Evolutionary conservation across 345 rosid genomes (phyloP).

Genomic region (Citrus mangshanensis): DNA sequence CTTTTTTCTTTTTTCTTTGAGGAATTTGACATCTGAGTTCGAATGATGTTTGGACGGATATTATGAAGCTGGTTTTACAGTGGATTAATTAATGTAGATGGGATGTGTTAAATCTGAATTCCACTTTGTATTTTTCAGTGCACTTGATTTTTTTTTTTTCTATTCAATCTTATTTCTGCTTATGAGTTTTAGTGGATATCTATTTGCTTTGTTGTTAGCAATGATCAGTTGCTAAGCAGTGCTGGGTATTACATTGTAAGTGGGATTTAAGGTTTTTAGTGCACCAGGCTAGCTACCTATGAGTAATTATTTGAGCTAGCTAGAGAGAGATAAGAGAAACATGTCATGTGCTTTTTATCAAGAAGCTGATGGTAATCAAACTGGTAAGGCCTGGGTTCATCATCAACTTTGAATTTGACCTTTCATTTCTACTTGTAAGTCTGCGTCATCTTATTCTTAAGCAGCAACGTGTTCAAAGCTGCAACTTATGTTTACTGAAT

Average conservation of each 20-base stretch:
- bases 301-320: not conserved
- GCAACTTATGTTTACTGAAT: not conserved
- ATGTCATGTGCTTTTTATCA: not conserved
- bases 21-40: conserved; percentile 8
- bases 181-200: conserved; percentile 21
- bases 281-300: conserved; percentile 12
- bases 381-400: conserved; percentile 1
- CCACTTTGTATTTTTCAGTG: not conserved
- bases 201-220: conserved; percentile 32
- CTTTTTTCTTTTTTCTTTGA: not conserved
- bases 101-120: not conserved
- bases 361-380: not conserved
- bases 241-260: not conserved
- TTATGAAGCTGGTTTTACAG: conserved; percentile 11
- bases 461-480: conserved; percentile 2
- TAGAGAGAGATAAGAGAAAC: not conserved
- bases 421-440: not conserved
- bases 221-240: not conserved
- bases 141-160: conserved; percentile 3
- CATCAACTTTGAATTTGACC: not conserved
- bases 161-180: not conserved
- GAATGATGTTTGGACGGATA: conserved; percentile 17
- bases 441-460: not conserved
- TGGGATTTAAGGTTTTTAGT: conserved; percentile 16
- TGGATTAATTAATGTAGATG: conserved; percentile 29